A percentile compares a stretch with the other conserved stretches of the same genome.
phyloP scores from a whole-genome alignment of 2,329 filamentous ascomycete genomes.

The Colletotrichum simmondsii region DNA sequence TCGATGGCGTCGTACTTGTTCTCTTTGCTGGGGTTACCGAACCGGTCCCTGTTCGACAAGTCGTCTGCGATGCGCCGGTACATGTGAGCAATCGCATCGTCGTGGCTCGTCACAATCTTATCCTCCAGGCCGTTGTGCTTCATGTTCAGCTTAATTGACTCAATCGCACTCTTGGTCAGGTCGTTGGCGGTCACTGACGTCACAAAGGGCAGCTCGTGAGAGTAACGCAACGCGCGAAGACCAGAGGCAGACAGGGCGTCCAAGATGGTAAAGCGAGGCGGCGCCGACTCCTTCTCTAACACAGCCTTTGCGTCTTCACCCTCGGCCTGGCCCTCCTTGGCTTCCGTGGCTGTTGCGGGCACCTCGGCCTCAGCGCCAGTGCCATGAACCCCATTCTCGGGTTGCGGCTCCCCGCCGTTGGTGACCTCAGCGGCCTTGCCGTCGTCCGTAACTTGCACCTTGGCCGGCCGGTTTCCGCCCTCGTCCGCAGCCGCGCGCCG shows the following conservation, averaged over 20 bases:
- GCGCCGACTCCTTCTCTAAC: not conserved
- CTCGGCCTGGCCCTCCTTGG: conserved; percentile 23
- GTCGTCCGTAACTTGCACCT: conserved; percentile 40
- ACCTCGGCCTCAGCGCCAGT: conserved; percentile 31
- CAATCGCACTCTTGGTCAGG: conserved; percentile 79
- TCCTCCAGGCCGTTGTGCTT: conserved; percentile 81
- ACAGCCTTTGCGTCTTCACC: conserved; percentile 4
- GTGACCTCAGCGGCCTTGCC: conserved; percentile 34
- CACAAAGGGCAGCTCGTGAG: conserved; percentile 86
- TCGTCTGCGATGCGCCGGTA: conserved; percentile 74
- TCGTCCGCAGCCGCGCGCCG: conserved; percentile 59
- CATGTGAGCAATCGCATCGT: conserved; percentile 93
- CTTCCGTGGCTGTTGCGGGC: conserved; percentile 24
- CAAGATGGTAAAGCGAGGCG: conserved; percentile 78
- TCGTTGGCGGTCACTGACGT: conserved; percentile 92
- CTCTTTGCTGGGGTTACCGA: conserved; percentile 50
- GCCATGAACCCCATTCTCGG: conserved; percentile 9
- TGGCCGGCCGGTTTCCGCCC: conserved; percentile 51
- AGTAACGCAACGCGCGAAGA: conserved; percentile 89
- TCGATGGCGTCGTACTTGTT: conserved; percentile 92
- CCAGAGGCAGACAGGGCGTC: conserved; percentile 96
- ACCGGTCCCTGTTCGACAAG: conserved; percentile 53
- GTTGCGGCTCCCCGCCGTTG: not conserved
- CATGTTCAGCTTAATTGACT: conserved; percentile 86
- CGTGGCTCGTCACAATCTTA: conserved; percentile 78